Percentiles rank a stretch among this genome's conserved stretches.
Evolutionary conservation across 345 rosid genomes (phyloP).

Genomic region (Rhodamnia rubescens): DNA sequence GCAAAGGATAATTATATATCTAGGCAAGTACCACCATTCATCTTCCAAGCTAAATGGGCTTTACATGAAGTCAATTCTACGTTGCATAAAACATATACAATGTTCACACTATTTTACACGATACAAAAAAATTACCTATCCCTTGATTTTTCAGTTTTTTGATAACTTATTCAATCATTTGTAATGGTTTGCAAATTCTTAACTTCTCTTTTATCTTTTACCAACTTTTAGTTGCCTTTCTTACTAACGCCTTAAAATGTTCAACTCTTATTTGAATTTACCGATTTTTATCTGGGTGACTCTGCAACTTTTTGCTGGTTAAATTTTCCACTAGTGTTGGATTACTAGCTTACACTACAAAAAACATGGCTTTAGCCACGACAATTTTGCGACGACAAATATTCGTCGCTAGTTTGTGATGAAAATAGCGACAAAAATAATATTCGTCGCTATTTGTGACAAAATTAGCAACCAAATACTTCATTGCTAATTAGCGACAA

Average conservation of each 20-base stretch:
- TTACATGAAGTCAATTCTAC: neutral
- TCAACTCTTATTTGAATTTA: neutral
- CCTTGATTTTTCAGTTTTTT: too few species aligned
- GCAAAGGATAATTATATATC: neutral
- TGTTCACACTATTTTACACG: too few species aligned
- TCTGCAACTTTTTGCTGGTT: neutral
- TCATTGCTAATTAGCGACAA: too few species aligned
- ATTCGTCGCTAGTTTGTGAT: too few species aligned
- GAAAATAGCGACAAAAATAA: too few species aligned
- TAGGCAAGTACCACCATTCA: neutral
- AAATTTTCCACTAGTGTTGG: neutral
- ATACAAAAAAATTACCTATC: too few species aligned
- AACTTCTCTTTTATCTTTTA: too few species aligned
- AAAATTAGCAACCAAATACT: too few species aligned
- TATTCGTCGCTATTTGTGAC: too few species aligned
- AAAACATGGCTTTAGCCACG: too few species aligned
- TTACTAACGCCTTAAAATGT: neutral
- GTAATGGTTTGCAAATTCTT: neutral
- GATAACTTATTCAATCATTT: neutral
- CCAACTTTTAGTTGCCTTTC: neutral
- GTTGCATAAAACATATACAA: neutral
- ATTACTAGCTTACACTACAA: neutral
- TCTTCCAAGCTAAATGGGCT: neutral
- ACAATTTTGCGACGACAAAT: too few species aligned
- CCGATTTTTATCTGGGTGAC: neutral